These are phyloP conservation scores for Volvox africanus DNA, from an alignment of 139 green algal genomes.

Conservation along the genomic window DNA sequence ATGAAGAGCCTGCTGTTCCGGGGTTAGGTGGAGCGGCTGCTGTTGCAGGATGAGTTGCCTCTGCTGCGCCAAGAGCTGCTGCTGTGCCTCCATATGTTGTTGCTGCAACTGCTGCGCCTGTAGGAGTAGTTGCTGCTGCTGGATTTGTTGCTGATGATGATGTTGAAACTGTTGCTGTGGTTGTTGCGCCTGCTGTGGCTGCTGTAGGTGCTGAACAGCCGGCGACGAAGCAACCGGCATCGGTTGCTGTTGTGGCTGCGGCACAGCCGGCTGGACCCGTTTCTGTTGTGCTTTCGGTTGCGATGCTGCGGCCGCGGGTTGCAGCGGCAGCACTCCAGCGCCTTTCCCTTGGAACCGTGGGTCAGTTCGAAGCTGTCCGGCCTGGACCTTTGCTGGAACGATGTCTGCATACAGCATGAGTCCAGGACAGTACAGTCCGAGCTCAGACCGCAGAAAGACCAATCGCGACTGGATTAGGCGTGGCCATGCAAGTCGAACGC, in stretches of 20 bases:
- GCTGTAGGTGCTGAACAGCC: not conserved
- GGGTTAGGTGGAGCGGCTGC: not conserved
- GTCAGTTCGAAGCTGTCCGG: conserved; percentile 1
- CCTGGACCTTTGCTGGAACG: not conserved
- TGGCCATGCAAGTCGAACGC: too few species aligned
- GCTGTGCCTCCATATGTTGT: not conserved
- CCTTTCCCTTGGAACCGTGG: not conserved
- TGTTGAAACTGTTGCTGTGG: not conserved
- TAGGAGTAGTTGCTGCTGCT: not conserved
- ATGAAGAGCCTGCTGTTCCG: not conserved
- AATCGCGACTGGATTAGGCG: too few species aligned
- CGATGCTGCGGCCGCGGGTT: not conserved
- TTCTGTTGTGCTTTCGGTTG: not conserved
- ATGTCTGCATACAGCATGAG: not conserved
- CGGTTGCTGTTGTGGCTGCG: not conserved
- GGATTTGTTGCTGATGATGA: conserved; percentile 2
- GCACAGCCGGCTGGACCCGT: not conserved
- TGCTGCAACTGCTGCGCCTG: not conserved
- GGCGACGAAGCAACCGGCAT: not conserved
- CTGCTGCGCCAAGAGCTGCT: not conserved
- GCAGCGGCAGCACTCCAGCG: not conserved
- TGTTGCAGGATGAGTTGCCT: not conserved
- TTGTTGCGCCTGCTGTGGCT: not conserved
- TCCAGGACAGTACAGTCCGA: too few species aligned
- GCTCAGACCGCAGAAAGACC: too few species aligned